Base-by-base conservation (phyloP, 2,329 filamentous ascomycete species). In the Xylariaceae sp. region DNA sequence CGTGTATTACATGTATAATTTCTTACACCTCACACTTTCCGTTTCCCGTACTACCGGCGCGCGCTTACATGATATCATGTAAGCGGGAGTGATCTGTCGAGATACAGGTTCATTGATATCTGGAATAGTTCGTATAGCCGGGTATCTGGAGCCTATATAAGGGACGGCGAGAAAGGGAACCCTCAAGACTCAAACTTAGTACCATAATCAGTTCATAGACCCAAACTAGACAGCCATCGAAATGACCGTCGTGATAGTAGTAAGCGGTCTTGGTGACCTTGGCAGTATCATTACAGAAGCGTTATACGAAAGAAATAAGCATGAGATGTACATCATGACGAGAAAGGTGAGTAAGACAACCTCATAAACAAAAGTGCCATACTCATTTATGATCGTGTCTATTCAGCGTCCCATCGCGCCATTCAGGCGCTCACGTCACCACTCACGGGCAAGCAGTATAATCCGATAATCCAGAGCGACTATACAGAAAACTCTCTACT, bases 191-290 rank as follows among this genome's bases (percentile, higher is more conserved):
- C 23, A 5, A 53, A 36, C 35, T 50, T 51, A 25, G 22, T 42
- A 21, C 21, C 33, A 17, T 50, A 49, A 16, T 37, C 21, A 4
- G 19, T 50, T 39, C 33, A 25, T n/a, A n/a, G n/a, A n/a, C n/a
- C n/a, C n/a, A n/a, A n/a, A n/a, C n/a, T n/a, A n/a, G n/a, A n/a
- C n/a, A n/a, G n/a, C n/a, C n/a, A n/a, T n/a, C 48, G 55, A 32
- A 29, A 64, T 65, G 62, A 29, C 55, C 33, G 52, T 56, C 34
- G 53, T 61, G 37, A 52, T 46, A 36, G 55, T 62, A 22, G 58
- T 58, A 22, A 59, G 60, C 8, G 59, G 59, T 22, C 52, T 53
- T 12, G 57, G 58, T 21, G 55, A 58, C 42, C 45, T 63, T 14
- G 58, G 59, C 19, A 40, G 42, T 22, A 51, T 57, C 19, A 62